Base-by-base conservation (phyloP, 75 land plant species). In the Pinus albicaulis region DNA sequence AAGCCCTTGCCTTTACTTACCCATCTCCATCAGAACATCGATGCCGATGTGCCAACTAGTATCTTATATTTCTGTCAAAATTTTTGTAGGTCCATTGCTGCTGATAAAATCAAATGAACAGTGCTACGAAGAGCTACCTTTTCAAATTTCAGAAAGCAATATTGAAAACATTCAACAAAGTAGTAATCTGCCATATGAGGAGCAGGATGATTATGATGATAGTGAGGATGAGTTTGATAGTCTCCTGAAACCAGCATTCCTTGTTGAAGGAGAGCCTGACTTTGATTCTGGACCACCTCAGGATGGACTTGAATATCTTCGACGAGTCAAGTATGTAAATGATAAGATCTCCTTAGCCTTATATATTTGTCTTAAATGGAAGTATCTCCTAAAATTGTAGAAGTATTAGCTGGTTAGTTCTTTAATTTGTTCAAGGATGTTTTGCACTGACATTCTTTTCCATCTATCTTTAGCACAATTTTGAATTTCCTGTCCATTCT, bases 221-320 rank as follows among this genome's bases (percentile, higher is more conserved):
- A 86, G 82, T 78, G 92, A 92, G 74, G 98, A 92, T 59, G 95
- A 90, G 23, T 79, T 81, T 65, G 59, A 76, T 15, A 84, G 86
- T 74, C 83, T 95, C 55, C 89, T 78, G 77, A 88, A 76, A 70
- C 97, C 83, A 55, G 94, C 94, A 11, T 90, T 96, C 74, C 53
- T 59, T 31, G 94, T 96, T 36, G 92, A 86, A 53, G 99, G 99
- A 74, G 94, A 96, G 69, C 97, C 97, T 1, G 85, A 96, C 79
- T 93, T 96, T 78, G 88, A 88, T 59, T 96, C 97, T 65, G 99
- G 99, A 28, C 87, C 93, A 22, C 99, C 97, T 57, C 85, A 87
- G 70, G 99, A 96, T 79, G 97, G 94, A 38, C 72, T 90, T 48
- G 99, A 96, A 77, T 96, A 91, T 80, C 86, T 96, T 74, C 80